Percentiles rank a stretch among this genome's conserved stretches.
Conservation (phyloP, 1,284 basidiomycete genomes). For the Rhodotorula sp. region DNA sequence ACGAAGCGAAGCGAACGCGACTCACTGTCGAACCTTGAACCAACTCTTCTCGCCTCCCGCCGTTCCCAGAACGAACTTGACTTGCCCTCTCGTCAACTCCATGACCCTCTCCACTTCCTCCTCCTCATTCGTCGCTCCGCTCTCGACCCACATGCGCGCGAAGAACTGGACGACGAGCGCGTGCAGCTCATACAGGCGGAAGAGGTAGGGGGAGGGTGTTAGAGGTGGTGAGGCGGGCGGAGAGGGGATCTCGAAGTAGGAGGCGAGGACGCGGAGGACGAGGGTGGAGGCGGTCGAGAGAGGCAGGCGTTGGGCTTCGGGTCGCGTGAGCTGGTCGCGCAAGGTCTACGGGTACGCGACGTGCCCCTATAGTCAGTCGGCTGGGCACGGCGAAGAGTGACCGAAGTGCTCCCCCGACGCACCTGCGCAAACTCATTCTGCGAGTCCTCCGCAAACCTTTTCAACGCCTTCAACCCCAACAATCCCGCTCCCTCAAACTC, state of each 20-base stretch:
- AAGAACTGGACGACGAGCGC: slow-evolving; percentile 82
- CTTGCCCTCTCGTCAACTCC: slow-evolving; percentile 80
- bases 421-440: slow-evolving; percentile 80
- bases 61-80: slow-evolving; percentile 27
- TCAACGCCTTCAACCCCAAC: slow-evolving; percentile 71
- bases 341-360: slow-evolving; percentile 49
- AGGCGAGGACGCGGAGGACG: slow-evolving; percentile 76
- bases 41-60: slow-evolving; percentile 17
- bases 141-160: slow-evolving; percentile 91
- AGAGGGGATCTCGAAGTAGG: slow-evolving; percentile 77
- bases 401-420: slow-evolving; percentile 23
- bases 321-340: slow-evolving; percentile 62
- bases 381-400: background rate
- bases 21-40: slow-evolving; percentile 22
- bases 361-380: background rate
- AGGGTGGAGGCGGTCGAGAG: slow-evolving; percentile 82
- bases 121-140: slow-evolving; percentile 74
- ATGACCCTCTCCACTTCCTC: slow-evolving; percentile 79
- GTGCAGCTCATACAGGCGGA: slow-evolving; percentile 72
- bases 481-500: slow-evolving; percentile 83
- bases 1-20: slow-evolving; percentile 63
- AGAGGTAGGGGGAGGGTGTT: slow-evolving; percentile 82
- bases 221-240: slow-evolving; percentile 54
- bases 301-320: slow-evolving; percentile 75
- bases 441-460: slow-evolving; percentile 68